Base-by-base conservation (phyloP, 2,329 filamentous ascomycete species). In the Aspergillus sclerotialis region DNA sequence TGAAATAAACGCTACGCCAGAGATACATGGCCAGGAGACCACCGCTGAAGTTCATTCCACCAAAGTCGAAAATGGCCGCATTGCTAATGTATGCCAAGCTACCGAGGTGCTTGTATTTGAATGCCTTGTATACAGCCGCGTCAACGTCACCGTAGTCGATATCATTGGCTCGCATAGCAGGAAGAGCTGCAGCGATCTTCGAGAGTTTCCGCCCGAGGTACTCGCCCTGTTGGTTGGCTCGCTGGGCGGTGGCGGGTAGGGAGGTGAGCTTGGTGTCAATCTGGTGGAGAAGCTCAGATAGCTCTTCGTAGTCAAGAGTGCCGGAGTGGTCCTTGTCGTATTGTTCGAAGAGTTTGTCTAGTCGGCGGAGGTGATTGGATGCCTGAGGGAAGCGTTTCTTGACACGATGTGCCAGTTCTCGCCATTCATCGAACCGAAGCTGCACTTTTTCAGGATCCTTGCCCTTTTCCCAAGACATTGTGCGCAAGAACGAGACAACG, bases 1-100 rank as follows among this genome's bases (percentile, higher is more conserved):
- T 88, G 68, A 98, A 98, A 65, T 98, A 98, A 10, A 95, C 82
- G 45, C 86, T 89, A 42, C 92, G 73, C 92, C 92, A 98, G 21
- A 94, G 77, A 60, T 98, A 98, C 31, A 96, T 90, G 0, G 89
- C 92, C 73, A 93, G 75, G 29, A 98, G 63, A 0, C 92, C 92
- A 32, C 92, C 92, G 1, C 78, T 78, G 37, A 92, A 65, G 49
- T 73, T 89, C 69, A 82, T 75, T 1, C 87, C 89, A 28, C 81
- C 76, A 35, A 92, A 77, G 57, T 98, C 92, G 52, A 98, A 98
- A 26, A 98, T 81, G 4, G 92, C 92, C 6, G 88, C 89, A 60
- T 98, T 98, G 28, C 93, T 93, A 46, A 98, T 80, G 53, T 98
- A 98, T 5, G 93, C 92, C 50, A 98, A 65, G 47, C 80, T 92